Base-by-base conservation (phyloP, 2,329 filamentous ascomycete species). In the Sporothrix protearum region DNA sequence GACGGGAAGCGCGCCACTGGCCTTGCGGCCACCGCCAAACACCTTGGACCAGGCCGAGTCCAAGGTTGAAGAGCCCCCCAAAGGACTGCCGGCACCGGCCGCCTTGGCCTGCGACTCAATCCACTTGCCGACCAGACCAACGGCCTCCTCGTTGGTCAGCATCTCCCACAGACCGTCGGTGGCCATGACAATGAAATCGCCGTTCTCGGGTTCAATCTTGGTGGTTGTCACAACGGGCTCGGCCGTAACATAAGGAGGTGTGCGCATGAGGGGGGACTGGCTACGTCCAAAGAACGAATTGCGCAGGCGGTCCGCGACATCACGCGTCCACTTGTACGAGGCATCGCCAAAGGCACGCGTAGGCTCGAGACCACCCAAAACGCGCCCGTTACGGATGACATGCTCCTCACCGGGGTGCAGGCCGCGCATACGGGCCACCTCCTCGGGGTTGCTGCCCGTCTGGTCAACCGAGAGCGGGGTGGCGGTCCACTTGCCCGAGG, bases 151-250 rank as follows among this genome's bases (percentile, higher is more conserved):
- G 77, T 98, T 99, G 64, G 93, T 97, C 73, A 99, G 86, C 96
- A 98, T 98, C 82, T 99, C 96, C 96, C 96, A 99, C 0, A 99
- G 86, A 3, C 96, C 96, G 79, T 99, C 96, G 0, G 96, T 97
- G 28, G 96, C 96, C 85, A 99, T 90, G 73, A 99, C 95, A 14
- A 99, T 85, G 77, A 99, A 99, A 79, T 99, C 96, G 61, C 95
- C 94, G 74, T 92, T 92, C 70, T 93, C 88, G 0, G 96, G 96
- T 76, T 95, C 86, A 69, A 99, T 91, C 80, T 96, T 91, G 61
- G 95, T 98, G 0, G 94, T 97, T 0, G 95, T 98, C 69, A 99
- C 88, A 28, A 98, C 87, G 2, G 96, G 96, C 81, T 99, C 96
- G 1, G 96, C 96, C 3, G 96, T 99, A 53, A 99, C 96, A 77